These are phyloP conservation scores for Henckelia pumila DNA, from an alignment of 257 asterid species.

Conservation along the genomic window DNA sequence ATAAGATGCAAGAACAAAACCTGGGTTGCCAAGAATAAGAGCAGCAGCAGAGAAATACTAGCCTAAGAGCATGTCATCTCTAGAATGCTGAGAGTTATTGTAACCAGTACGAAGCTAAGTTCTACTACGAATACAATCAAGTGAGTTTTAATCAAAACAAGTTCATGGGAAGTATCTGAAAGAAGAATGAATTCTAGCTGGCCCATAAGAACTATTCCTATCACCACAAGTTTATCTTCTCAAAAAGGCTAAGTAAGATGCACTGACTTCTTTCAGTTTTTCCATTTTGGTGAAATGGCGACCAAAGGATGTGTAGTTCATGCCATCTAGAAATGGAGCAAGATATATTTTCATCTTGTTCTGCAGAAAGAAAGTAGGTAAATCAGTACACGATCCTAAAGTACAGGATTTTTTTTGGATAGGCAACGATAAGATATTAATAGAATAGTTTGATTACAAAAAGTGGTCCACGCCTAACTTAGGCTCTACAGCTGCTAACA, in stretches of 20 bases:
- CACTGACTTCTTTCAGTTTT: conserved; percentile 71
- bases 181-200: neutral
- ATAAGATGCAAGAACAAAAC: no score
- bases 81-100: no score
- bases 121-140: neutral
- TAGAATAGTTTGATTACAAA: no score
- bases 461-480: no score
- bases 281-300: conserved; percentile 86
- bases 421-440: no score
- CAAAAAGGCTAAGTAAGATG: conserved; percentile 20
- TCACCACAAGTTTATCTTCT: conserved; percentile 6
- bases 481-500: no score
- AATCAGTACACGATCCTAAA: neutral
- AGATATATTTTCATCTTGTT: conserved; percentile 62
- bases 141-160: neutral
- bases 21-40: neutral
- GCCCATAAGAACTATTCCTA: conserved; percentile 8
- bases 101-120: conserved; percentile 5
- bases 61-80: conserved; percentile 7
- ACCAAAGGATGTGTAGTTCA: conserved; percentile 92
- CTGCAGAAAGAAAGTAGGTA: conserved; percentile 44
- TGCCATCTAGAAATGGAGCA: conserved; percentile 76
- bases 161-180: neutral
- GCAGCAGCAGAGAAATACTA: neutral
- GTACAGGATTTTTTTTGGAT: neutral